A percentile compares a stretch with the other conserved stretches of the same genome.
phyloP scores from a whole-genome alignment of 2,329 filamentous ascomycete genomes.

The Talaromyces pinophilus region DNA sequence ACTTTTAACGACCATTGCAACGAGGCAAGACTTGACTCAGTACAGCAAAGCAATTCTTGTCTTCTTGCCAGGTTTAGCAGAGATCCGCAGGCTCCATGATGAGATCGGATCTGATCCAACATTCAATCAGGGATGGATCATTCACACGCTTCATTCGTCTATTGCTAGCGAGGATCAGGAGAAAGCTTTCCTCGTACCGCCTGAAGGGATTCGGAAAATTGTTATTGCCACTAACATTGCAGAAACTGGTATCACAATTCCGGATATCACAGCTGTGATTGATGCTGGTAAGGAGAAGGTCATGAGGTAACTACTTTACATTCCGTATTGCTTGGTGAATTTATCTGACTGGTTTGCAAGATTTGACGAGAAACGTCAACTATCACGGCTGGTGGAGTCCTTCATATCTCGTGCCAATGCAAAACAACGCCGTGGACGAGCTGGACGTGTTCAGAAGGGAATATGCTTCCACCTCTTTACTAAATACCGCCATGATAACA shows the following conservation, averaged over 20 bases:
- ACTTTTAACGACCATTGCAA: slow-evolving; percentile 74
- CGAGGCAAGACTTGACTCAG: slow-evolving; percentile 62
- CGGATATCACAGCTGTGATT: slow-evolving; percentile 94
- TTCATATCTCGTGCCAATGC: slow-evolving; percentile 96
- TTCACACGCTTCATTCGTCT: slow-evolving; percentile 89
- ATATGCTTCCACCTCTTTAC: slow-evolving; percentile 97
- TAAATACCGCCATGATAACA: slow-evolving; percentile 77
- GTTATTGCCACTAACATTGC: slow-evolving; percentile 97
- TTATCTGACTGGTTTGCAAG: slow-evolving; percentile 41
- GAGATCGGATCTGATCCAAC: slow-evolving; percentile 73
- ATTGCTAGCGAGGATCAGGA: slow-evolving; percentile 97
- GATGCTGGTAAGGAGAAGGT: slow-evolving; percentile 97
- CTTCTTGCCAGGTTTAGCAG: slow-evolving; percentile 90
- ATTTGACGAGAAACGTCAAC: slow-evolving; percentile 87
- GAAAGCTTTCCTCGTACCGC: slow-evolving; percentile 83
- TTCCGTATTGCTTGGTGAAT: neutral
- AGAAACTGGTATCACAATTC: slow-evolving; percentile 97
- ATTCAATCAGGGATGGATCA: slow-evolving; percentile 76
- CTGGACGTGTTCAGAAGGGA: slow-evolving; percentile 91
- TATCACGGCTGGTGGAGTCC: slow-evolving; percentile 86
- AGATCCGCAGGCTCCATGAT: slow-evolving; percentile 86
- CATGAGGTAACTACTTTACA: slow-evolving; percentile 59
- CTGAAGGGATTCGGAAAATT: slow-evolving; percentile 81
- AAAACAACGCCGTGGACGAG: slow-evolving; percentile 89
- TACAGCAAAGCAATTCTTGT: slow-evolving; percentile 93